Conservation (phyloP, 495 filamentous ascomycete genomes). For the Aspergillus biplanus region DNA sequence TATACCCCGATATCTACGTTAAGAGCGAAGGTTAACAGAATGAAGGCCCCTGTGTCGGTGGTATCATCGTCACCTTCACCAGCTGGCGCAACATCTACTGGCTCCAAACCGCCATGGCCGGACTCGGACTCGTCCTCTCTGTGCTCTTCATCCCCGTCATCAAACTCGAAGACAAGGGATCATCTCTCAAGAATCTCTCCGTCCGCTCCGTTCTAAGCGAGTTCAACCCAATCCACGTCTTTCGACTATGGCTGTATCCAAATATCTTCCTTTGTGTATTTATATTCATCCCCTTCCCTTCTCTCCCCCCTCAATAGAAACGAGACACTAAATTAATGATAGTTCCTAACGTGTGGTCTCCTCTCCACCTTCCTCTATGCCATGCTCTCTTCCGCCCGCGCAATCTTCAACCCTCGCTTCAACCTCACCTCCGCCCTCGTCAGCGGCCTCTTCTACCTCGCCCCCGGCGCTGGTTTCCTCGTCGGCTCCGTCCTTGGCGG, state of each 20-base stretch:
- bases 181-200: neutral
- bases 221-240: slow-evolving; percentile 47
- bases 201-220: slow-evolving; percentile 23
- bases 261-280: slow-evolving; percentile 47
- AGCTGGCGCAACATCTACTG: slow-evolving; percentile 63
- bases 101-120: slow-evolving; percentile 57
- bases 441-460: slow-evolving; percentile 75
- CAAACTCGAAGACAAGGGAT: slow-evolving; percentile 20
- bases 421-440: slow-evolving; percentile 68
- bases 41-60: slow-evolving; percentile 49
- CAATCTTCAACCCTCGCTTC: slow-evolving; percentile 75
- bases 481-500: slow-evolving; percentile 72
- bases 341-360: slow-evolving; percentile 63
- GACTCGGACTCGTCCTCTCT: slow-evolving; percentile 41
- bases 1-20: neutral
- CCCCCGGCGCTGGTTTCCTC: slow-evolving; percentile 72
- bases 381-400: slow-evolving; percentile 71
- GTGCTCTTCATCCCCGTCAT: slow-evolving; percentile 46
- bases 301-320: neutral
- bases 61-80: slow-evolving; percentile 59
- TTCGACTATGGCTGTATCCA: slow-evolving; percentile 41
- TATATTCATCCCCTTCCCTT: neutral
- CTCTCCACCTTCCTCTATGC: slow-evolving; percentile 74
- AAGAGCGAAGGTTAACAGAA: slow-evolving; percentile 5
- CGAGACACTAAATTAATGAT: slow-evolving; percentile 1